A percentile compares a stretch with the other conserved stretches of the same genome.
Conservation (phyloP, 2,329 filamentous ascomycete genomes). For the Fusarium fujikuroi region DNA sequence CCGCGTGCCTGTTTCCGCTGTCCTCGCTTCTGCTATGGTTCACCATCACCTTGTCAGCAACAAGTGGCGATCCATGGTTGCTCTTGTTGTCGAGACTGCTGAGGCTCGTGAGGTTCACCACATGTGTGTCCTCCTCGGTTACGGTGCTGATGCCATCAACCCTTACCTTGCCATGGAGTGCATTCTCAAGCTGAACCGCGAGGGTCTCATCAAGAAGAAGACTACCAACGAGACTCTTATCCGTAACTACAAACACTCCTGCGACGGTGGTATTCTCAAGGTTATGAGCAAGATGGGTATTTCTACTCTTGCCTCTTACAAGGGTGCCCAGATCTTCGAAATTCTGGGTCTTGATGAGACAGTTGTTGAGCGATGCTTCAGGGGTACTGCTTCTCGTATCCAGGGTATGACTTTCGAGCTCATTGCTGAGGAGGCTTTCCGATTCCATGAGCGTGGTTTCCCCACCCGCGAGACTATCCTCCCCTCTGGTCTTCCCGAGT, state of each 20-base stretch:
- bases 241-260: slow-evolving; percentile 96
- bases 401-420: slow-evolving; percentile 93
- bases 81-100: slow-evolving; percentile 88
- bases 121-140: slow-evolving; percentile 97
- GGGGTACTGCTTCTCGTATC: slow-evolving; percentile 92
- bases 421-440: slow-evolving; percentile 93
- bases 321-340: slow-evolving; percentile 98
- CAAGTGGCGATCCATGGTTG: slow-evolving; percentile 92
- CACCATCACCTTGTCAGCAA: slow-evolving; percentile 96
- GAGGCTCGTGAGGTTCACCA: slow-evolving; percentile 98
- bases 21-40: slow-evolving; percentile 90
- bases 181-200: slow-evolving; percentile 94
- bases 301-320: slow-evolving; percentile 94
- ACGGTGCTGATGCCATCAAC: slow-evolving; percentile 93
- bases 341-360: slow-evolving; percentile 91
- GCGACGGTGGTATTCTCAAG: slow-evolving; percentile 95
- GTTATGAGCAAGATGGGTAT: slow-evolving; percentile 99
- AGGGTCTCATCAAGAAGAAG: slow-evolving; percentile 92
- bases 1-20: slow-evolving; percentile 84
- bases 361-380: slow-evolving; percentile 94
- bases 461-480: slow-evolving; percentile 81
- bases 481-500: slow-evolving; percentile 85
- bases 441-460: slow-evolving; percentile 93
- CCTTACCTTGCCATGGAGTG: slow-evolving; percentile 97
- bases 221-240: slow-evolving; percentile 84